Evolutionary conservation across 2,329 filamentous ascomycete genomes (phyloP).

Genomic region (Biscogniauxia mediterranea): DNA sequence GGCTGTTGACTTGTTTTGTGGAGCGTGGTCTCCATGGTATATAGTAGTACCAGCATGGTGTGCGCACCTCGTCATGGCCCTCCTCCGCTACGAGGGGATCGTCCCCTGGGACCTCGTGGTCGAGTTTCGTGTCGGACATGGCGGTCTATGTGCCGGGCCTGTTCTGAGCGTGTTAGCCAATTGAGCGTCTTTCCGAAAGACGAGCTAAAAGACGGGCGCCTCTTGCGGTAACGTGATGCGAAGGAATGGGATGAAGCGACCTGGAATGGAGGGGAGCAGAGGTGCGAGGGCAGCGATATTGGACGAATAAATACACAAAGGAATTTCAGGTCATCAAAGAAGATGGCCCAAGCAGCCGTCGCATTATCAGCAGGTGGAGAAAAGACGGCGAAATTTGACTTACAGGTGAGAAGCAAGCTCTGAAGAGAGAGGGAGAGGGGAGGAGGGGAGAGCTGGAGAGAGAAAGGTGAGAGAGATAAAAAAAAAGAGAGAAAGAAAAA

Average conservation of each 20-base stretch:
- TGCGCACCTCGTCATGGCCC: conserved; percentile 47
- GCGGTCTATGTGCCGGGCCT: conserved; percentile 2
- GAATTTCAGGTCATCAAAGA: not conserved
- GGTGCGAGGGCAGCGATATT: not conserved
- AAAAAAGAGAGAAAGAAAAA: too few species aligned
- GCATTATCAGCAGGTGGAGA: not conserved
- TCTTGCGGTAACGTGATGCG: not conserved
- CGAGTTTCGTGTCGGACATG: conserved; percentile 29
- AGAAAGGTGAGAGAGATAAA: too few species aligned
- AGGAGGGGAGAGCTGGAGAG: too few species aligned
- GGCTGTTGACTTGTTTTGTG: conserved; percentile 12
- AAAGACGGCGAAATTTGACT: not conserved
- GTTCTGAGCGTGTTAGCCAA: conserved; percentile 8
- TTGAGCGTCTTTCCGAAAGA: not conserved
- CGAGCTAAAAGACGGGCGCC: not conserved
- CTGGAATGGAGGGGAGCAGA: not conserved
- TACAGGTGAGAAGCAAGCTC: not conserved
- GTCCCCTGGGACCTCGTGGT: conserved; percentile 27
- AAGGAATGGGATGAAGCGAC: not conserved
- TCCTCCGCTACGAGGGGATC: conserved; percentile 40
- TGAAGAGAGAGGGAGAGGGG: too few species aligned
- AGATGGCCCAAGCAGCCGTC: not conserved
- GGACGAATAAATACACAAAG: not conserved
- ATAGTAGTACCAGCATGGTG: conserved; percentile 15
- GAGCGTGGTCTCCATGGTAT: conserved; percentile 8